Base-by-base conservation (phyloP, 495 filamentous ascomycete species). In the Chaetomium fimeti region DNA sequence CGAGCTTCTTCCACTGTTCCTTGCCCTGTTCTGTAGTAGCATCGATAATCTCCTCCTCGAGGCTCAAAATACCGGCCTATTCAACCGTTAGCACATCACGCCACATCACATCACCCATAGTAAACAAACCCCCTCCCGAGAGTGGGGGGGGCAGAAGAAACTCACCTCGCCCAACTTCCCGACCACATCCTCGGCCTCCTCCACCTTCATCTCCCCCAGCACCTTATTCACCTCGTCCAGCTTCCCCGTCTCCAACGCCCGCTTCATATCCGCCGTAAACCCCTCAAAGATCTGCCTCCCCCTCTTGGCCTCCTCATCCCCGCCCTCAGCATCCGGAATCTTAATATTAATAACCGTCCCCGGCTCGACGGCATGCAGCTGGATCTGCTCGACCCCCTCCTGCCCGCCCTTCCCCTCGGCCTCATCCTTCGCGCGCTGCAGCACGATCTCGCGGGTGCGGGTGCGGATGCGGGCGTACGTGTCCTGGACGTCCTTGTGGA, bases 191-290 rank as follows among this genome's bases (percentile, higher is more conserved):
- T 98, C 95, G 0, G 95, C 94, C 64, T 97, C 93, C 47, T 89
- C 88, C 0, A 98, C 91, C 63, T 85, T 89, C 93, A 98, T 91
- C 72, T 90, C 90, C 25, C 91, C 94, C n/a, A 64, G 81, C 12
- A 96, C 94, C 79, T 95, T 93, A 78, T 98, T 98, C 51, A 98
- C 93, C 75, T 93, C 88, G 62, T 97, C 94, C 69, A 98, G 71
- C 20, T 82, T 91, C n/a, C 91, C 90, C 24, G 86, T 89, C 74
- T 91, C 88, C 51, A 98, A 75, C 48, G 94, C 93, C 66, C 85
- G 82, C 75, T 88, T 89, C 76, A 98, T 76, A 3, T 90, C 89
- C 18, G 89, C 86, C 38, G 87, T 82, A 80, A 98, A 98, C 24
- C 73, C 76, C 40, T 98, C 90, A 71, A 93, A 98, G 58, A 97